These are phyloP conservation scores for Cryphonectria japonica DNA, from an alignment of 2,329 filamentous ascomycete species.

Conservation along the genomic window DNA sequence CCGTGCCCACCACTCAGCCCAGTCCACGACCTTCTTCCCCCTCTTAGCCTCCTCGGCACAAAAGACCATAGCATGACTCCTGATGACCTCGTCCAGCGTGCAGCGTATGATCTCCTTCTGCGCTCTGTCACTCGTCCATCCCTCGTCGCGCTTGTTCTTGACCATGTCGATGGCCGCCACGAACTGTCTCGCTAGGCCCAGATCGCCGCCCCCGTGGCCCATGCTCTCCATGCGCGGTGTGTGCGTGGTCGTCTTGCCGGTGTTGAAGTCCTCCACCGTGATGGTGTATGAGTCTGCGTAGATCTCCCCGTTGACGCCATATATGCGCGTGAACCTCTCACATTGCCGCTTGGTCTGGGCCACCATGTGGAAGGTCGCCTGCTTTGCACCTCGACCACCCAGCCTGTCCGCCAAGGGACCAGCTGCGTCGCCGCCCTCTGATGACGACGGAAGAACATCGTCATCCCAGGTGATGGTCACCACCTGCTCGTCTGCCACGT, in stretches of 20 bases:
- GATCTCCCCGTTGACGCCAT: slow-evolving; percentile 85
- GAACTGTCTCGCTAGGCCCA: slow-evolving; percentile 80
- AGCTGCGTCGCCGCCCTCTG: neutral
- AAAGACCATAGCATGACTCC: slow-evolving; percentile 91
- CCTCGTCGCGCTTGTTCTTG: slow-evolving; percentile 71
- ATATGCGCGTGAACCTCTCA: slow-evolving; percentile 81
- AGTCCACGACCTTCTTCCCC: slow-evolving; percentile 72
- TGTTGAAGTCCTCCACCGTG: slow-evolving; percentile 72
- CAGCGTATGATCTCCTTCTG: slow-evolving; percentile 80
- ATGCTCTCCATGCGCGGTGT: slow-evolving; percentile 64
- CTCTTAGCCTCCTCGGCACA: slow-evolving; percentile 86
- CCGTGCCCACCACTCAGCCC: slow-evolving; percentile 73
- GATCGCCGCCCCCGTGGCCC: slow-evolving; percentile 76
- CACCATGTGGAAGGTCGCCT: slow-evolving; percentile 91
- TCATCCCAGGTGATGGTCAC: slow-evolving; percentile 90
- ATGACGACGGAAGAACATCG: slow-evolving; percentile 47
- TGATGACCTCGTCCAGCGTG: slow-evolving; percentile 82
- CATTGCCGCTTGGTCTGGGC: slow-evolving; percentile 88
- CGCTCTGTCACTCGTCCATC: slow-evolving; percentile 68
- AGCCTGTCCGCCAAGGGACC: slow-evolving; percentile 33
- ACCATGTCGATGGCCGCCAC: slow-evolving; percentile 80
- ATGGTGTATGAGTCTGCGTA: slow-evolving; percentile 82
- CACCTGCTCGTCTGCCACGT: slow-evolving; percentile 90
- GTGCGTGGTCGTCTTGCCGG: slow-evolving; percentile 57
- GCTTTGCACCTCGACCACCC: slow-evolving; percentile 70